These are phyloP conservation scores for Solanum tarijense DNA, from an alignment of 257 asterid genomes.

Conservation along the genomic window DNA sequence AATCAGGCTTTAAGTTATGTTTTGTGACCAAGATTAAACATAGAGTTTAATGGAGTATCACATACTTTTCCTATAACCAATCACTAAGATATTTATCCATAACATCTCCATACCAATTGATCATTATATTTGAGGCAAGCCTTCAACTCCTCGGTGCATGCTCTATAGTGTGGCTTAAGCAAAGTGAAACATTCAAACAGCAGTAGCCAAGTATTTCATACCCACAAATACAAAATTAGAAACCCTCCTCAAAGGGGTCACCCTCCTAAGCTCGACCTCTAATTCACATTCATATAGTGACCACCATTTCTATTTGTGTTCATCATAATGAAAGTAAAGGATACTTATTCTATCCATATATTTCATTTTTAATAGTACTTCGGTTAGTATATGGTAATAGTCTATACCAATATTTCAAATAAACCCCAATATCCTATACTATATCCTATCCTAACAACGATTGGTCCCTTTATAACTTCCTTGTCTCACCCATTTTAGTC, in stretches of 20 bases:
- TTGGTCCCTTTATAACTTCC: background rate
- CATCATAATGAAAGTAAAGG: background rate
- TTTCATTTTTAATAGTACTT: background rate
- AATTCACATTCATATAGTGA: background rate
- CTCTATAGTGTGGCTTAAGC: background rate
- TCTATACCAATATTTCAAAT: background rate
- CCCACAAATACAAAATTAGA: background rate
- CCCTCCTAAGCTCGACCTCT: background rate
- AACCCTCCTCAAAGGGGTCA: background rate
- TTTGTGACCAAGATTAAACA: background rate
- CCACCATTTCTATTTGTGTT: background rate
- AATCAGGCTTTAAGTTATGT: background rate
- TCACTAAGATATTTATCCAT: background rate
- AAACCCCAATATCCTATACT: background rate
- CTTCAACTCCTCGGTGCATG: background rate
- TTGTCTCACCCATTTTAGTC: background rate
- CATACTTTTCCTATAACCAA: background rate
- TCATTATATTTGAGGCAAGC: background rate
- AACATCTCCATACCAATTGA: background rate
- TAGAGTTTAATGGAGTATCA: background rate
- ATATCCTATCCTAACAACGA: background rate
- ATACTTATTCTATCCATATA: background rate
- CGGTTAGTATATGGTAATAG: background rate
- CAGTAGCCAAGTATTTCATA: background rate
- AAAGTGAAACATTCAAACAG: background rate